These are phyloP conservation scores for Scheffersomyces stipitis DNA, from an alignment of 805 yeast species.

Conservation along the genomic window DNA sequence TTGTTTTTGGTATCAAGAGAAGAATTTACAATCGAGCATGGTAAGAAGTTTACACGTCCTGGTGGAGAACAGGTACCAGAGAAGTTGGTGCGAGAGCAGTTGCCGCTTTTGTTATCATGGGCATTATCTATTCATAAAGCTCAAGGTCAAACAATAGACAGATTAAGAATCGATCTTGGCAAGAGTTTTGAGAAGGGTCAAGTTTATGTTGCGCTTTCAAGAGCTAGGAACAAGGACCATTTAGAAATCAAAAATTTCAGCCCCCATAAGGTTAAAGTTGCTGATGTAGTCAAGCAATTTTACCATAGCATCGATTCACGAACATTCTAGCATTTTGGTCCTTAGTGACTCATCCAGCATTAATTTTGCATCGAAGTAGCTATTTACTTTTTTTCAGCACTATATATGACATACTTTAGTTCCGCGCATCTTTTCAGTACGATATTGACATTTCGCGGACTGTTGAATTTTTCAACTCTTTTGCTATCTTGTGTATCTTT, in stretches of 20 bases:
- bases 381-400: too few relatives aligned
- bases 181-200: slow-evolving; percentile 79
- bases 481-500: too few relatives aligned
- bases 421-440: too few relatives aligned
- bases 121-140: slow-evolving; percentile 83
- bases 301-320: slow-evolving; percentile 14
- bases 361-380: too few relatives aligned
- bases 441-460: too few relatives aligned
- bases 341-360: too few relatives aligned
- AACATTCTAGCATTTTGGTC: too few relatives aligned
- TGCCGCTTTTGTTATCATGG: slow-evolving; percentile 77
- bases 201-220: slow-evolving; percentile 76
- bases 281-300: slow-evolving; percentile 34
- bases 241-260: slow-evolving; percentile 68
- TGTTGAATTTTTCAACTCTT: too few relatives aligned
- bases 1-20: slow-evolving; percentile 35
- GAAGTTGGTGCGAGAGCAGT: slow-evolving; percentile 49
- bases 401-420: too few relatives aligned
- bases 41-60: slow-evolving; percentile 5
- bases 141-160: slow-evolving; percentile 77
- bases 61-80: slow-evolving; percentile 10
- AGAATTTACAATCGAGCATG: slow-evolving; percentile 36
- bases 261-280: slow-evolving; percentile 48
- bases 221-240: slow-evolving; percentile 68
- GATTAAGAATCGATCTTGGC: slow-evolving; percentile 67